Conservation (phyloP, 441 rosid genomes). For the Erodium trifolium region DNA sequence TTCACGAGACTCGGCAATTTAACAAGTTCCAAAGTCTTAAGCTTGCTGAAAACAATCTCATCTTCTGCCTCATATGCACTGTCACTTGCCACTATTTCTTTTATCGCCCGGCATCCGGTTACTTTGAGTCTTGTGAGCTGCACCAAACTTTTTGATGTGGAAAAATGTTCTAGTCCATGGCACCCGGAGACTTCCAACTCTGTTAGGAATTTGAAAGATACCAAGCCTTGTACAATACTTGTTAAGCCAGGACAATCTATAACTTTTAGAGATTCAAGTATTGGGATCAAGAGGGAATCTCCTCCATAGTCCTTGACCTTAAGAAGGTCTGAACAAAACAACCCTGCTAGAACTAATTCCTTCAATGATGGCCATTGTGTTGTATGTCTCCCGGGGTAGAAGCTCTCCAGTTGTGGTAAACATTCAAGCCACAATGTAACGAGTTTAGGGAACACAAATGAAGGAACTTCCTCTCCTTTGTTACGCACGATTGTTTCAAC, state of each 20-base stretch:
- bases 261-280: too few relatives aligned
- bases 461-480: neutral
- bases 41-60: slow-evolving; percentile 2
- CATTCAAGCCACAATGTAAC: neutral
- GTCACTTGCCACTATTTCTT: slow-evolving; percentile 10
- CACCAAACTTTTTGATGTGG: slow-evolving; percentile 4
- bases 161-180: neutral
- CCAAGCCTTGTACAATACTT: slow-evolving; percentile 6
- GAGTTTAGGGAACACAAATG: slow-evolving; percentile 19
- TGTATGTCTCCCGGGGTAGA: slow-evolving; percentile 8
- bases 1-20: slow-evolving; percentile 3
- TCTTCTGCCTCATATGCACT: neutral
- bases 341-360: neutral
- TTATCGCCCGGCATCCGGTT: neutral
- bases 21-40: slow-evolving; percentile 5
- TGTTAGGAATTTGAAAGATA: slow-evolving; percentile 14
- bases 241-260: neutral
- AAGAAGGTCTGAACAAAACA: too few relatives aligned
- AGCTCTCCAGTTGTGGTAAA: slow-evolving; percentile 6
- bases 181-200: neutral
- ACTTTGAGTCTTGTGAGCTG: slow-evolving; percentile 8
- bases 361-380: slow-evolving; percentile 12
- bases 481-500: too few relatives aligned
- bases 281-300: neutral
- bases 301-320: too few relatives aligned